phyloP scores from a whole-genome alignment of 352 stramenopile species.

The Pythium monospermum region DNA sequence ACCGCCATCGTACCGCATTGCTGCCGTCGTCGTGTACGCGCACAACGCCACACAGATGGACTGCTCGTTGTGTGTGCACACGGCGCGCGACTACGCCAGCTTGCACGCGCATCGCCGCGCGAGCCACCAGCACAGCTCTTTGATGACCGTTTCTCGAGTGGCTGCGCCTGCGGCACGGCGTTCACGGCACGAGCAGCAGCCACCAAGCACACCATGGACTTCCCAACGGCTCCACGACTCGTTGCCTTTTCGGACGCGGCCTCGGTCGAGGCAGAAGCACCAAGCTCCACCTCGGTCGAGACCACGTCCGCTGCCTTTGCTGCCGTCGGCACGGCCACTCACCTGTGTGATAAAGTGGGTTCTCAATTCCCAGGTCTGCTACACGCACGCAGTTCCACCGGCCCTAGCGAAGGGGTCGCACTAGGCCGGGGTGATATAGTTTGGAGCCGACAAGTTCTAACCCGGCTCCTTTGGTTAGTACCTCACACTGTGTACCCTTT shows the following conservation, averaged over 20 bases:
- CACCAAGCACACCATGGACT: conserved; percentile 12
- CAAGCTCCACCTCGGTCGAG: not conserved
- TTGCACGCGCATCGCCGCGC: conserved; percentile 11
- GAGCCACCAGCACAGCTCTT: conserved; percentile 9
- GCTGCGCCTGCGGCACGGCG: conserved; percentile 15
- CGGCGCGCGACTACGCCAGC: too few species aligned
- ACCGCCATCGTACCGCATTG: conserved; percentile 8
- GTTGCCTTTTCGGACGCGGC: not conserved
- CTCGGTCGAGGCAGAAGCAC: conserved; percentile 2
- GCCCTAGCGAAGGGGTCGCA: too few species aligned
- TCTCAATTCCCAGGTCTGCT: too few species aligned
- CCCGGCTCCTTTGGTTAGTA: too few species aligned
- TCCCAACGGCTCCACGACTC: conserved; percentile 5
- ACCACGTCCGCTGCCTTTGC: not conserved
- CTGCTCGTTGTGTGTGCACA: conserved; percentile 16
- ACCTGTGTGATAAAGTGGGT: not conserved
- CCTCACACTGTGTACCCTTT: too few species aligned
- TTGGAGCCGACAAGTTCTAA: too few species aligned
- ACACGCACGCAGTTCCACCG: too few species aligned
- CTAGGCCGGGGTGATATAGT: too few species aligned
- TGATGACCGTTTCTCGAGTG: conserved; percentile 17
- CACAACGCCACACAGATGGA: conserved; percentile 18
- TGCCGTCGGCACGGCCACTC: not conserved
- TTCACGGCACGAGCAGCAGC: conserved; percentile 14
- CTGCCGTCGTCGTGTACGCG: conserved; percentile 17